Evolutionary conservation across 2,329 filamentous ascomycete species (phyloP), one percentile per base, ranked within the genome.

Genomic region (Alternaria hordeiaustralica): DNA sequence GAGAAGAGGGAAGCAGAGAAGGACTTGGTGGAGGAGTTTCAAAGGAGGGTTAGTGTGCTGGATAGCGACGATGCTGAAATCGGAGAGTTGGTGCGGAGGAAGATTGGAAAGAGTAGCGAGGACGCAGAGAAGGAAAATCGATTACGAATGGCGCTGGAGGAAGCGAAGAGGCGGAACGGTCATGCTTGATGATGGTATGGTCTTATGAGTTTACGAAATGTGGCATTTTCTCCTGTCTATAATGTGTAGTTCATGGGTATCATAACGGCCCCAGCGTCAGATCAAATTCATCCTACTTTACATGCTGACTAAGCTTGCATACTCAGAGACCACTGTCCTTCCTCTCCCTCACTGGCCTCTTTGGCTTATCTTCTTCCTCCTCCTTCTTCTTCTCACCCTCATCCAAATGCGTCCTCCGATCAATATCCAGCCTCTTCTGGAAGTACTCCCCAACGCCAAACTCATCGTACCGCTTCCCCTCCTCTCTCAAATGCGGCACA

Each of bases 81-180:
- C 18, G 71, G 72, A 55, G 69, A 65, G 45, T 65, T 82, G 61
- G 57, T 71, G 33, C 66, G 55, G 58, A 62, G 76, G 71, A 61
- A 81, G 75, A 60, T 63, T 7, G 59, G 55, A 1, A 50, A 45
- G 55, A 50, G 73, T 9, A 58, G 55, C 2, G 43, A 43, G 28
- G 81, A 83, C 58, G 68, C 74, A 12, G 82, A 84, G 63, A 84
- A 84, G 69, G 79, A 84, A 63, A 77, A 81, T 62, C 79, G 85
- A 66, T 71, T 87, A 54, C 82, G 81, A 49, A 82, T 77, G 66
- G 85, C 85, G 30, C 72, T 87, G 58, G 84, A 87, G 64, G 82
- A 84, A 60, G 86, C 86, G 9, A 87, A 87, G 78, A 82, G 79
- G 75, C 80, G 86, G 65, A 87, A 88, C 75, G 84, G 78, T 8